Evolutionary conservation across 305 asterid genomes (phyloP), one percentile per base, ranked within the genome.

Genomic region (Fraxinus angustifolia): DNA sequence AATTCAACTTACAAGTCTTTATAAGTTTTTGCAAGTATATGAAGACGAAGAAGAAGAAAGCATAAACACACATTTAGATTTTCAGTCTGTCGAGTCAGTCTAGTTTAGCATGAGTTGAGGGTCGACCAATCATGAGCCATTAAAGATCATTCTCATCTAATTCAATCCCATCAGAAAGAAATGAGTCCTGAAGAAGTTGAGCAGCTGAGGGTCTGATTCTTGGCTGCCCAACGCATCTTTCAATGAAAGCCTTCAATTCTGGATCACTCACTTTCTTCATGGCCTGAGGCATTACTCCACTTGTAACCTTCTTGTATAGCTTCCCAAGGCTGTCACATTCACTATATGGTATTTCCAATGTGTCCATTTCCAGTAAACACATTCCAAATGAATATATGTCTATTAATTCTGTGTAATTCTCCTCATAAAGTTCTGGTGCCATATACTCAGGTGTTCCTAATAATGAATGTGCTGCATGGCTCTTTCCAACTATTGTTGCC

Each of bases 391-490:
- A 82, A 58, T 88, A 88, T 23, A 88, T 88, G 17, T 88, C 91
- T 0, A 88, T 75, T 79, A 82, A 11, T 58, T 88, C 91, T 0
- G 85, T 88, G 3, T 88, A 87, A 36, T 88, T 84, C 84, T 88
- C 91, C 10, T 88, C 91, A 8, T 88, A 88, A 4, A 88, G 83
- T 78, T 88, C 91, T 0, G 91, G 91, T 53, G 91, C 91, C 91
- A 88, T 88, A 75, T 86, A 88, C 78, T 86, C 91, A 0, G 91
- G 91, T 17, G 91, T 88, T 48, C 91, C 91, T 23, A 88, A 87
- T 14, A 88, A 68, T 8, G 90, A 87, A 68, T 85, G 88, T 8
- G 90, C 91, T 21, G 86, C 81, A 62, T 87, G 91, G 72, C 84
- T 87, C 84, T 84, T 85, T 34, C 90, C 90, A 38, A 86, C 88